A percentile compares a stretch with the other conserved stretches of the same genome.
Conservation (phyloP, 495 filamentous ascomycete species). For the Halenospora varia region DNA sequence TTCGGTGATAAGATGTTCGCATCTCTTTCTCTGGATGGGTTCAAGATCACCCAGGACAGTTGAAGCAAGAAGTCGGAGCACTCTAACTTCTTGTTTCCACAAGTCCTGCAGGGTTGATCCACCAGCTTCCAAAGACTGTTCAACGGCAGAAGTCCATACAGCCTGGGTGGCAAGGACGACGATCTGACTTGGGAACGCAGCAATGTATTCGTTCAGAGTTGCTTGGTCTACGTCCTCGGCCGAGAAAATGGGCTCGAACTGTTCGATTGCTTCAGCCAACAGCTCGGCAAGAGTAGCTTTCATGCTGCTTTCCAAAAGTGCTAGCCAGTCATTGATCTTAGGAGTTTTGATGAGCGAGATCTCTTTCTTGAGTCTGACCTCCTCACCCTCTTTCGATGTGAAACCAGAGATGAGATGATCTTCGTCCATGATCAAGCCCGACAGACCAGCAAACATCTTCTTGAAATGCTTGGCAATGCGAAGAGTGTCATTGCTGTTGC, state of each 20-base stretch:
- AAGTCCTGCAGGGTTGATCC: slow-evolving; percentile 62
- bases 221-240: slow-evolving; percentile 58
- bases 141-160: slow-evolving; percentile 85
- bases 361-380: slow-evolving; percentile 79
- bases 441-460: slow-evolving; percentile 98
- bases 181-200: slow-evolving; percentile 84
- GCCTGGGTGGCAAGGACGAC: slow-evolving; percentile 94
- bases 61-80: slow-evolving; percentile 77
- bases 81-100: slow-evolving; percentile 69
- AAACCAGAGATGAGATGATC: slow-evolving; percentile 85
- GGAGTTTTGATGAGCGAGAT: slow-evolving; percentile 91
- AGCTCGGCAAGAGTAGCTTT: slow-evolving; percentile 89
- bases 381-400: slow-evolving; percentile 92
- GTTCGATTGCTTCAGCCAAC: slow-evolving; percentile 77
- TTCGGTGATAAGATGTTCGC: slow-evolving; percentile 97
- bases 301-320: slow-evolving; percentile 87
- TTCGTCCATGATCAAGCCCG: slow-evolving; percentile 86
- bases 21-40: slow-evolving; percentile 84
- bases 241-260: slow-evolving; percentile 68
- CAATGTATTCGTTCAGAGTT: slow-evolving; percentile 72
- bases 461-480: slow-evolving; percentile 97
- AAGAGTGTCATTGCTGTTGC: slow-evolving; percentile 94
- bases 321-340: slow-evolving; percentile 97
- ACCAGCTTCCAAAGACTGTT: slow-evolving; percentile 65
- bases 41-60: slow-evolving; percentile 92